Percentiles rank a stretch among this genome's conserved stretches.
phyloP scores from a whole-genome alignment of 139 green algal genomes.

The Chlorella sp. region DNA sequence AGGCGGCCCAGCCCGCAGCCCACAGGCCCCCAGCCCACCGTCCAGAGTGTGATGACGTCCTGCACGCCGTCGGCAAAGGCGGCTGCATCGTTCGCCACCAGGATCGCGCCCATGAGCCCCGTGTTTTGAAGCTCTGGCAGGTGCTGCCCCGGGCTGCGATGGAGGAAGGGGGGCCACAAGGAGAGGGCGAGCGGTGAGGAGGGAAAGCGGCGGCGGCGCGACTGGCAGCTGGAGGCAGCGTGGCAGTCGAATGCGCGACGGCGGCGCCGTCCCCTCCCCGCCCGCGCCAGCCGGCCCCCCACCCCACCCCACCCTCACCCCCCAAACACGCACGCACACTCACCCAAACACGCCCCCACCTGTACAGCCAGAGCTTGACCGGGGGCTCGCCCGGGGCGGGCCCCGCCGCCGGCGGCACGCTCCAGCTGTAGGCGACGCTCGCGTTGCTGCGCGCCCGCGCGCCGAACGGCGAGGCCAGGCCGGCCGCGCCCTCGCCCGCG shows the following conservation, averaged over 20 bases:
- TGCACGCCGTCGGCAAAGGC: too few relatives aligned
- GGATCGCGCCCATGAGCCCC: too few relatives aligned
- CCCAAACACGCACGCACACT: background rate
- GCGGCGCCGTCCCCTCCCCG: too few relatives aligned
- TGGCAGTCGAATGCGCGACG: too few relatives aligned
- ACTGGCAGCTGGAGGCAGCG: too few relatives aligned
- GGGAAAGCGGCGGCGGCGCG: too few relatives aligned
- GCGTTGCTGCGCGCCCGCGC: background rate
- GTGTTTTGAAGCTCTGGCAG: too few relatives aligned
- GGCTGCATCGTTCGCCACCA: too few relatives aligned
- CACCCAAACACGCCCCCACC: background rate
- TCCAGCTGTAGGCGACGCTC: conserved; percentile 26
- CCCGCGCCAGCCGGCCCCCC: background rate
- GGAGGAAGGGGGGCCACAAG: background rate
- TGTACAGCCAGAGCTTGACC: conserved; percentile 44
- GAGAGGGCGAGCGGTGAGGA: background rate
- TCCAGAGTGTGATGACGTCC: too few relatives aligned
- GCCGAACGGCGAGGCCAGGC: background rate
- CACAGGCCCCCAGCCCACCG: too few relatives aligned
- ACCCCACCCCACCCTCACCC: background rate
- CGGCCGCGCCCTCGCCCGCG: background rate
- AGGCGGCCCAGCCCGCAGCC: too few relatives aligned
- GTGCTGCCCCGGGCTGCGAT: too few relatives aligned
- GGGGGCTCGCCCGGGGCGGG: conserved; percentile 5
- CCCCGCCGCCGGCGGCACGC: conserved; percentile 9